Evolutionary conservation across 164 flowering plant genomes (phyloP).

Genomic region (Vitis rupestris): DNA sequence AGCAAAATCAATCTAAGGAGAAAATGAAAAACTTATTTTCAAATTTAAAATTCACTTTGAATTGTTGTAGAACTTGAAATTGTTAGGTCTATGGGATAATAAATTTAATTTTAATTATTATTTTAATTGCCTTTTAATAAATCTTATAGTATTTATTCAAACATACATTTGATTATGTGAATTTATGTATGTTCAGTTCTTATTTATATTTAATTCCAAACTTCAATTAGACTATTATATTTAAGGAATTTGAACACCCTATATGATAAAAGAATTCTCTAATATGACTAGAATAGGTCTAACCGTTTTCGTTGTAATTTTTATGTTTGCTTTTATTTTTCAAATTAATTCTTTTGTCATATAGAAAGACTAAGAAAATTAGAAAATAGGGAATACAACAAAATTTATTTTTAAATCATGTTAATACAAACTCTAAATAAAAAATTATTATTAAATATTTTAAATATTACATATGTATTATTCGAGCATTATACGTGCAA

Average conservation of each 20-base stretch:
- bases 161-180: not conserved
- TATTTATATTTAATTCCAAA: conserved; percentile 46
- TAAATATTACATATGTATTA: no score
- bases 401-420: no score
- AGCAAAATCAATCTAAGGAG: conserved; percentile 41
- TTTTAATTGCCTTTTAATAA: not conserved
- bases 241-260: conserved; percentile 86
- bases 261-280: conserved; percentile 28
- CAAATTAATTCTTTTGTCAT: no score
- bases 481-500: no score
- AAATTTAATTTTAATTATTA: not conserved
- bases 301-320: conserved; percentile 10
- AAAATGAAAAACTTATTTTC: conserved; percentile 73
- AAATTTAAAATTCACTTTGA: conserved; percentile 90
- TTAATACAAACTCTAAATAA: no score
- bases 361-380: no score
- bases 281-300: conserved; percentile 54
- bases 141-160: not conserved
- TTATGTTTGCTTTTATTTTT: no score
- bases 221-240: conserved; percentile 74
- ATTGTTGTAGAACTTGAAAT: conserved; percentile 97
- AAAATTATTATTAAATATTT: no score
- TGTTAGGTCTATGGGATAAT: conserved; percentile 76
- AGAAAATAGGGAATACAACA: no score
- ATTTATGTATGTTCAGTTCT: conserved; percentile 5